These are phyloP conservation scores for Apiospora pterosperma DNA, from an alignment of 2,329 filamentous ascomycete species.

Conservation along the genomic window DNA sequence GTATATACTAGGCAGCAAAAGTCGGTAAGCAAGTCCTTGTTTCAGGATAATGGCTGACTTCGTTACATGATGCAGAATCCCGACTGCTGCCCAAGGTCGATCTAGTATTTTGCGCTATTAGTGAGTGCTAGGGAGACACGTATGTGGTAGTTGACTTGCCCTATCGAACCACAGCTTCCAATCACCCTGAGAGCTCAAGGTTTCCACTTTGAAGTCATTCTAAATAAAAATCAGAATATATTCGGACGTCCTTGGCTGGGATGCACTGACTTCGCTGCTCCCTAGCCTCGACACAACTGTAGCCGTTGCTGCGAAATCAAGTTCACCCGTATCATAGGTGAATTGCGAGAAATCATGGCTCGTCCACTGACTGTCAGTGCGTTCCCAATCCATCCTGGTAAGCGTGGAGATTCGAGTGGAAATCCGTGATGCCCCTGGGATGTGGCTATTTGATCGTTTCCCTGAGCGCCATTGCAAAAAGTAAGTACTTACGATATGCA, in stretches of 20 bases:
- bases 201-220: neutral
- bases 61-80: neutral
- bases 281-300: neutral
- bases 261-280: neutral
- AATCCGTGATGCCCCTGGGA: neutral
- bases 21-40: neutral
- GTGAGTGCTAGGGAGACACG: neutral
- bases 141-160: neutral
- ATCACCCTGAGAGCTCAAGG: neutral
- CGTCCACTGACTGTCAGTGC: neutral
- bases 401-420: neutral
- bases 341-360: neutral
- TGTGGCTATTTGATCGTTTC: neutral
- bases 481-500: neutral
- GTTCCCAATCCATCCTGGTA: neutral
- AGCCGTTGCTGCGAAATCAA: neutral
- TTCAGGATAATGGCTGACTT: too few species aligned
- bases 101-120: neutral
- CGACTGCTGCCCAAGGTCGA: neutral
- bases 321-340: neutral
- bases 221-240: neutral
- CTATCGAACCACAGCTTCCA: neutral
- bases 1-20: neutral
- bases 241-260: neutral
- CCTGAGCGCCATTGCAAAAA: neutral